Percentiles rank a stretch among this genome's conserved stretches.
phyloP scores from a whole-genome alignment of 176 grass and related monocot species.

The Ensete ventricosum region DNA sequence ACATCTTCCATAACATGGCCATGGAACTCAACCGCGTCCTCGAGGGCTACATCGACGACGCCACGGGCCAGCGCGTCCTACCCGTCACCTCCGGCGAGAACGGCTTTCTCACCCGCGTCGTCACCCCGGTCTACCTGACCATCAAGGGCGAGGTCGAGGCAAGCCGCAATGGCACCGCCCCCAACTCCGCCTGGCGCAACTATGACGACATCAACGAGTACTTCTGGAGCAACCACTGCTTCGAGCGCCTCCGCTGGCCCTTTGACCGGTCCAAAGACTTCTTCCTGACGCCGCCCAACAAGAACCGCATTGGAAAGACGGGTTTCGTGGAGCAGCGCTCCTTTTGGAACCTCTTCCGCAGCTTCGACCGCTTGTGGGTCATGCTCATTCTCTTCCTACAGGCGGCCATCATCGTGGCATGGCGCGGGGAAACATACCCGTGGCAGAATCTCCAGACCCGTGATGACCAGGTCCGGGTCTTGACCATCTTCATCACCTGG shows the following conservation, averaged over 20 bases:
- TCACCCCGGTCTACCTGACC: slow-evolving; percentile 49
- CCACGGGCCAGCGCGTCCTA: slow-evolving; percentile 41
- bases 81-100: slow-evolving; percentile 68
- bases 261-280: slow-evolving; percentile 54
- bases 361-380: slow-evolving; percentile 89
- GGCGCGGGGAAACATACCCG: slow-evolving; percentile 37
- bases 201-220: slow-evolving; percentile 97
- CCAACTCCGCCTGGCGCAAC: slow-evolving; percentile 84
- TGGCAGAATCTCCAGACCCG: slow-evolving; percentile 42
- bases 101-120: slow-evolving; percentile 51
- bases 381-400: slow-evolving; percentile 85
- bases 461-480: slow-evolving; percentile 29
- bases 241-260: slow-evolving; percentile 67
- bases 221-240: slow-evolving; percentile 76
- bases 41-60: slow-evolving; percentile 50
- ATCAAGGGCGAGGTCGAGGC: slow-evolving; percentile 52
- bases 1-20: slow-evolving; percentile 93
- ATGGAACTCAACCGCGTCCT: slow-evolving; percentile 63
- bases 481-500: slow-evolving; percentile 90
- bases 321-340: slow-evolving; percentile 90
- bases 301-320: slow-evolving; percentile 66
- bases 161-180: slow-evolving; percentile 45
- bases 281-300: slow-evolving; percentile 48
- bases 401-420: slow-evolving; percentile 60
- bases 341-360: slow-evolving; percentile 76